Conservation (phyloP, 257 asterid genomes). For the Ophiorrhiza pumila region DNA sequence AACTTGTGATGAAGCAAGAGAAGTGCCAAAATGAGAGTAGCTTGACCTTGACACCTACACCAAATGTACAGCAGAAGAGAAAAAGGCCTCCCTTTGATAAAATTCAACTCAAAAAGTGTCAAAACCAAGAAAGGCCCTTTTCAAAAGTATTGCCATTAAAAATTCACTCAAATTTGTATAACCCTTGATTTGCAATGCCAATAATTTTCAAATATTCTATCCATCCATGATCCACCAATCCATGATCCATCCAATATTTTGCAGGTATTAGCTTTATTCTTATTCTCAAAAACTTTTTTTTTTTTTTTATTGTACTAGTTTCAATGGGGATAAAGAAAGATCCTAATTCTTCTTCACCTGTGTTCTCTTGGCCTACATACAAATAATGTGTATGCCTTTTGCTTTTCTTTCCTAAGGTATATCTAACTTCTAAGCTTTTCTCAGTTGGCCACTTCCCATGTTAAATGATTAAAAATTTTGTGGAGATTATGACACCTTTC, state of each 20-base stretch:
- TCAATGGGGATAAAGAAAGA: constrained; percentile 1
- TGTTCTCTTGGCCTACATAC: constrained; percentile 24
- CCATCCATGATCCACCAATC: not conserved
- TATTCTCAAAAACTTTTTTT: constrained; percentile 16
- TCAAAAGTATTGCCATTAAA: not conserved
- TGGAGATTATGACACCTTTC: not conserved
- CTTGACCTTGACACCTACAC: not conserved
- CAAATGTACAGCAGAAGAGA: not conserved
- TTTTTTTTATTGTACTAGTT: not conserved
- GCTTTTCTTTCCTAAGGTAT: not conserved
- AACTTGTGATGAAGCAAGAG: too few relatives aligned
- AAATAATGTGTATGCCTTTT: too few relatives aligned
- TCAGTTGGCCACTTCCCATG: constrained; percentile 4
- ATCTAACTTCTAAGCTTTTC: not conserved
- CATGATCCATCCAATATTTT: not conserved
- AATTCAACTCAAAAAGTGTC: not conserved
- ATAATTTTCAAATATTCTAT: not conserved
- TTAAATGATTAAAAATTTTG: not conserved
- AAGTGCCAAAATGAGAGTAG: not conserved
- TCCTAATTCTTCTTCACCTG: not conserved
- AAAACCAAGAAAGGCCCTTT: constrained; percentile 16
- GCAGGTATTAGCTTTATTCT: constrained; percentile 22
- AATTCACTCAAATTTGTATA: too few relatives aligned
- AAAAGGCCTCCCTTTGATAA: not conserved
- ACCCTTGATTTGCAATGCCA: too few relatives aligned